phyloP scores from a whole-genome alignment of 169 alveolate genomes.

The Perkinsus marinus region DNA sequence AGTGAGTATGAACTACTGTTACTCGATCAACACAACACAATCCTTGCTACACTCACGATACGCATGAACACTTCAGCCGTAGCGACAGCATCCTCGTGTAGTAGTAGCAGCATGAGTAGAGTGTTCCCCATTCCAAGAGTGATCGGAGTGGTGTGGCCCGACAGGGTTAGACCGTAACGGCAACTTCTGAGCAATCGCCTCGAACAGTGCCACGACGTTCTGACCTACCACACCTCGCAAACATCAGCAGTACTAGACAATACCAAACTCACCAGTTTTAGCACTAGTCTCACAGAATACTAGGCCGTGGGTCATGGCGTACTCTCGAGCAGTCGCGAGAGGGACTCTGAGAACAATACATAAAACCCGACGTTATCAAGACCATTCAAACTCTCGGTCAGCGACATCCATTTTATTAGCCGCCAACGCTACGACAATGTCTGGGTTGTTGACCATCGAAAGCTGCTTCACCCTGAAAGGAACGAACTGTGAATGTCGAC shows the following conservation, averaged over 20 bases:
- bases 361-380: not conserved
- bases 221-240: not conserved
- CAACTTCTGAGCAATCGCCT: not conserved
- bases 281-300: constrained; percentile 28
- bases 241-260: constrained; percentile 5
- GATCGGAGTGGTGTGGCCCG: not conserved
- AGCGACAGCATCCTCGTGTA: not conserved
- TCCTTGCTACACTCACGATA: not conserved
- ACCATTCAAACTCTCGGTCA: constrained; percentile 14
- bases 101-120: not conserved
- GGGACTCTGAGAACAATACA: not conserved
- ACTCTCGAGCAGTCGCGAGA: constrained; percentile 13
- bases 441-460: constrained; percentile 4
- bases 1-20: no score
- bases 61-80: not conserved
- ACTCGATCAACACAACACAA: no score
- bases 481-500: no score
- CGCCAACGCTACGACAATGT: constrained; percentile 44
- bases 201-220: not conserved
- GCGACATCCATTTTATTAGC: constrained; percentile 59
- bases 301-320: constrained; percentile 28
- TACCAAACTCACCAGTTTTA: constrained; percentile 23
- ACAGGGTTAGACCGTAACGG: not conserved
- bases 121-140: not conserved
- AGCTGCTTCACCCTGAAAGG: not conserved